phyloP scores from a whole-genome alignment of 805 yeast species.

The Metschnikowia lachancei region DNA sequence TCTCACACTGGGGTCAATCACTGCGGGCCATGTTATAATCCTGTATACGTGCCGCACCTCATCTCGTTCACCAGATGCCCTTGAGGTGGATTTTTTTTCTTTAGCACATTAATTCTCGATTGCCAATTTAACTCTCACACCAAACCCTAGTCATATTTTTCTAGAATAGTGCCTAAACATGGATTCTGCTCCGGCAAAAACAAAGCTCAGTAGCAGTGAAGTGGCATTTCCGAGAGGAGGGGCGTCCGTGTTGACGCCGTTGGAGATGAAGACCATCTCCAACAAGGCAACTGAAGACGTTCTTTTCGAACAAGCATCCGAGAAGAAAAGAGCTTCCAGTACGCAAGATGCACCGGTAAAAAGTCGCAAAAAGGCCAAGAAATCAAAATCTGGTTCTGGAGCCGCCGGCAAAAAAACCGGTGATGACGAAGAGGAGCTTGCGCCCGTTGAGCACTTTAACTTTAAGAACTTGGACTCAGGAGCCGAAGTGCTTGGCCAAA shows the following conservation, averaged over 20 bases:
- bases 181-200: constrained; percentile 22
- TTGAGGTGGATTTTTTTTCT: background rate
- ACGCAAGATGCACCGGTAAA: constrained; percentile 26
- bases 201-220: constrained; percentile 44
- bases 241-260: constrained; percentile 74
- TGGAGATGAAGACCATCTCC: constrained; percentile 89
- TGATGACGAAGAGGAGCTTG: constrained; percentile 27
- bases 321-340: constrained; percentile 29
- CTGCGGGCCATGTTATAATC: background rate
- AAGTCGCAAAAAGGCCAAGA: constrained; percentile 25
- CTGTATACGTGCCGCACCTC: background rate
- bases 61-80: constrained; percentile 1
- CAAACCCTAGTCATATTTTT: no score
- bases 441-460: constrained; percentile 59
- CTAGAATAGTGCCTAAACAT: constrained; percentile 8
- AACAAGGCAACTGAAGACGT: constrained; percentile 91
- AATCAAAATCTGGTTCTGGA: constrained; percentile 18
- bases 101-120: no score
- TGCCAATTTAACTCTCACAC: no score
- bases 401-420: constrained; percentile 15
- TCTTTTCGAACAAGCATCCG: constrained; percentile 57
- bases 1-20: no score
- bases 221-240: constrained; percentile 95
- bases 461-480: constrained; percentile 70
- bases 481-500: constrained; percentile 72